Evolutionary conservation across 2,329 filamentous ascomycete genomes (phyloP).

Genomic region (Monosporascus ibericus): DNA sequence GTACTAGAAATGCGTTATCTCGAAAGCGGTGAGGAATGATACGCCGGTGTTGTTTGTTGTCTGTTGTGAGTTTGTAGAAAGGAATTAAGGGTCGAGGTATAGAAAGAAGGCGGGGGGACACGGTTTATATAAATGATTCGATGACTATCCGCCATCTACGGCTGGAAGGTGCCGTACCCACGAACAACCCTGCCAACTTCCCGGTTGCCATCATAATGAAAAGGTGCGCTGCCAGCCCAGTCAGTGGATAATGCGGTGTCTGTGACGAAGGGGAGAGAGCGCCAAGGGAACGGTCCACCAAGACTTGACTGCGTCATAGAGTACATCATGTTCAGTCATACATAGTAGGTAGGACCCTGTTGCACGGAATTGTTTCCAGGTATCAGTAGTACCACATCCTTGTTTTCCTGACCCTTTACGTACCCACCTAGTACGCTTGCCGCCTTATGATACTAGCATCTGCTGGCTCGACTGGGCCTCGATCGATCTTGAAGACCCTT

Average conservation of each 20-base stretch:
- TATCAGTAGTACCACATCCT: not conserved
- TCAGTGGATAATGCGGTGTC: not conserved
- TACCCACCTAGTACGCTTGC: too few species aligned
- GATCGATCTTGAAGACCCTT: not conserved
- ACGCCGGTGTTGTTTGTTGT: not conserved
- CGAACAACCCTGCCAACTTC: not conserved
- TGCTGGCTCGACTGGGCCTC: not conserved
- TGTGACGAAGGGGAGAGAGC: not conserved
- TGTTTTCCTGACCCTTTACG: not conserved
- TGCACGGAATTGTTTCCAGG: too few species aligned
- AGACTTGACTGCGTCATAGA: not conserved
- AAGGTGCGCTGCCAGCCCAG: not conserved
- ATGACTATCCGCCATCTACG: not conserved
- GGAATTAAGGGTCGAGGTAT: too few species aligned
- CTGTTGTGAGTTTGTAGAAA: too few species aligned
- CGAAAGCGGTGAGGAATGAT: not conserved
- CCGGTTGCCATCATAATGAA: not conserved
- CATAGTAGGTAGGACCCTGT: too few species aligned
- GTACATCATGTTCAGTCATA: not conserved
- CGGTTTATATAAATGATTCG: not conserved
- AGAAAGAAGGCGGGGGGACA: not conserved
- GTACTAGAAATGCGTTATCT: not conserved
- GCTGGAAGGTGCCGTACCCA: not conserved
- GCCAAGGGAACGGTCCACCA: too few species aligned
- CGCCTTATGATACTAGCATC: not conserved